Base-by-base conservation (phyloP, 768 basidiomycete genomes). In the Suillus placidus region DNA sequence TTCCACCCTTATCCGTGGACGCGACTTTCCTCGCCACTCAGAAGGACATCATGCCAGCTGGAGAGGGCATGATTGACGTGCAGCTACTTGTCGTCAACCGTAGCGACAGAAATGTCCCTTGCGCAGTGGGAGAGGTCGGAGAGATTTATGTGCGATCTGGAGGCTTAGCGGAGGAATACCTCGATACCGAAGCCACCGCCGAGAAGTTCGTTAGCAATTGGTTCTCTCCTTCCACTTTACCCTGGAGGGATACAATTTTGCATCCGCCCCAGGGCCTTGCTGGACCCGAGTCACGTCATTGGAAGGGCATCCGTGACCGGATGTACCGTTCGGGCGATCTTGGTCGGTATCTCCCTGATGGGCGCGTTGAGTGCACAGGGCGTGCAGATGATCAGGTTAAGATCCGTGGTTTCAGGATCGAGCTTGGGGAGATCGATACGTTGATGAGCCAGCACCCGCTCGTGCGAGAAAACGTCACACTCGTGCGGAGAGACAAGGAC, bases 321-420 rank as follows among this genome's bases (percentile, higher is more conserved):
- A 97, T 99, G 96, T 99, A 99, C 78, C 88, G 95, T 69, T 95
- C 95, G 35, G 97, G 97, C 26, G 97, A 99, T 78, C 85, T 99
- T 5, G 97, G 97, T 3, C 88, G 97, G 6, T 99, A 99, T 77
- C 81, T 91, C 38, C 93, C 97, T 1, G 86, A 92, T 75, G 97
- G 97, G 6, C 88, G 86, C 38, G 97, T 99, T 13, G 97, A 99
- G 77, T 99, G 97, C 75, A 95, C 93, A 0, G 97, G 97, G 23
- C 88, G 97, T 26, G 96, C 97, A 2, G 97, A 99, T 74, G 97
- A 99, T 74, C 97, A 99, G 74, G 94, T 99, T 80, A 99, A 99
- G 81, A 99, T 99, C 77, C 92, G 97, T 63, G 97, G 97, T 2
- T 99, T 99, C 88, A 85, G 97, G 32, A 99, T 99, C 72, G 97